Evolutionary conservation across 75 land plant species (phyloP).

Genomic region (Cunninghamia lanceolata): DNA sequence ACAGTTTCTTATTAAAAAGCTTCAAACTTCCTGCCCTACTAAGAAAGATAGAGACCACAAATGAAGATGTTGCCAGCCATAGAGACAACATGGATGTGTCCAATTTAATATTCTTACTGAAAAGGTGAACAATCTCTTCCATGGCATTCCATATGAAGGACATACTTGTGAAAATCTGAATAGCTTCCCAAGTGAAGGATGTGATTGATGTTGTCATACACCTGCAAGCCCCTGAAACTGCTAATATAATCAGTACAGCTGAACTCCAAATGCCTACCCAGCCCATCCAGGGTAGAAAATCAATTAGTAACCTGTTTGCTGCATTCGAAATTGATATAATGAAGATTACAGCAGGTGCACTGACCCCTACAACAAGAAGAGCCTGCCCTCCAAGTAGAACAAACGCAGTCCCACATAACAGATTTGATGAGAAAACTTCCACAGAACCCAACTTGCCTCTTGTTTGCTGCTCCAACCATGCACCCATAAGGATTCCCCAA

Average conservation of each 20-base stretch:
- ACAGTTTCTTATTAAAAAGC: neutral
- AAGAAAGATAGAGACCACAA: slow-evolving; percentile 13
- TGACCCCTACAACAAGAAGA: slow-evolving; percentile 22
- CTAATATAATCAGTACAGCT: slow-evolving; percentile 17
- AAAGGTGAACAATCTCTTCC: slow-evolving; percentile 16
- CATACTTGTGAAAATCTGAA: slow-evolving; percentile 18
- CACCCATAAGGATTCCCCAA: slow-evolving; percentile 17
- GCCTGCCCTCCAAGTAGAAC: slow-evolving; percentile 22
- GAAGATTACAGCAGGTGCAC: slow-evolving; percentile 22
- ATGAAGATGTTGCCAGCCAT: slow-evolving; percentile 27
- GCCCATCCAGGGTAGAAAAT: slow-evolving; percentile 30
- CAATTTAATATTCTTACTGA: neutral
- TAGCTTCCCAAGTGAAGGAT: slow-evolving; percentile 26
- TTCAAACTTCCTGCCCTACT: neutral
- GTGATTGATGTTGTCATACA: slow-evolving; percentile 11
- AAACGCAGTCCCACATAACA: slow-evolving; percentile 15
- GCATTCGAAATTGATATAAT: slow-evolving; percentile 9
- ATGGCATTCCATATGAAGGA: slow-evolving; percentile 22
- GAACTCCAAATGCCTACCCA: slow-evolving; percentile 28
- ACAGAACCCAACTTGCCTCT: slow-evolving; percentile 12
- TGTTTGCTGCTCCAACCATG: slow-evolving; percentile 26
- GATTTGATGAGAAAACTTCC: slow-evolving; percentile 16
- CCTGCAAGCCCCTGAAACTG: slow-evolving; percentile 18
- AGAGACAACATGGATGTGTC: slow-evolving; percentile 26
- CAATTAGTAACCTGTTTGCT: slow-evolving; percentile 19